Base-by-base conservation (phyloP, 139 green algal species). In the Chlamydomonas asymmetrica region DNA sequence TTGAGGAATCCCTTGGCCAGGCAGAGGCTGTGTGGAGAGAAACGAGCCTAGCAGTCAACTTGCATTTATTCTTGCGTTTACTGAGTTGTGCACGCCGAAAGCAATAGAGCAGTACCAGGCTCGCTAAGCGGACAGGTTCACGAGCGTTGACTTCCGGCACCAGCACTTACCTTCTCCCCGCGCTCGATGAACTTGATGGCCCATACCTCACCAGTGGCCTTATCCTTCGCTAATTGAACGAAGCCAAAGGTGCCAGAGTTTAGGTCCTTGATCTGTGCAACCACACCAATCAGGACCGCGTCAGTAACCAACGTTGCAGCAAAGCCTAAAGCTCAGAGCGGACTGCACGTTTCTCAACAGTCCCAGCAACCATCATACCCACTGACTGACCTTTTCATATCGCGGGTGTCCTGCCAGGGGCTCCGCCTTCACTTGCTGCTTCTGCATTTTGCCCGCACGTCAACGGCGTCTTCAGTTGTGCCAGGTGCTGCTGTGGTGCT, bases 221-320 rank as follows among this genome's bases (percentile, higher is more conserved):
- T 85, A 65, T 97, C 89, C 13, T 85, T 54, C 25, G 90, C 91
- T 37, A 98, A 79, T 49, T 94, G 84, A 27, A 98, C 93, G 25
- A 97, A 94, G 41, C 95, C 94, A 78, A 98, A 98, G 0, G 94
- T 98, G 20, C 95, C 95, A 61, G 81, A 87, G 74, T 88, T 88
- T 13, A 88, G 73, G 63, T 88, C 83, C 71, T 74, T 77, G 57
- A 88, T 78, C 82, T 88, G 66, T 60, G 29, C 34, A 16, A 34
- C 34, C 27, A 10, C 27, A 39, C 60, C 60, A 40, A n/a, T 13
- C 29, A 7, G 20, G 60, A n/a, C 29, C 23, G 60, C 13, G 60
- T 22, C 5, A n/a, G 6, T 31, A 39, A 31, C 56, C 22, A 35
- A 31, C 56, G 22, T 63, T 63, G 8, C 20, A 35, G 20, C 20